phyloP scores from a whole-genome alignment of 2,329 filamentous ascomycete species.

The Hypoxylon sp. region DNA sequence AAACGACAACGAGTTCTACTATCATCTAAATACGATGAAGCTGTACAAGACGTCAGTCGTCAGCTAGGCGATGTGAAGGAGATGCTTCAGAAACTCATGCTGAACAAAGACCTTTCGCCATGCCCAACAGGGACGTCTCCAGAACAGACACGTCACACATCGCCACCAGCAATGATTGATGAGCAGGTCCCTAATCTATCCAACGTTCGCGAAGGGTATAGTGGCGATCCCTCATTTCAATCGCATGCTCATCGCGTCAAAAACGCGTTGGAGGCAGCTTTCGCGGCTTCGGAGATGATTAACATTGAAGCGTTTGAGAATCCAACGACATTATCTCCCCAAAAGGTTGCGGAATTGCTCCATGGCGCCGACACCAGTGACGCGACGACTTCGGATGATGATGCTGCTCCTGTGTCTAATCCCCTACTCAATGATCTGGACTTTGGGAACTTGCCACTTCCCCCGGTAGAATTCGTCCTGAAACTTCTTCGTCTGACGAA shows the following conservation, averaged over 20 bases:
- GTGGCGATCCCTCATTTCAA: conserved; percentile 43
- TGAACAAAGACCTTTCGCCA: conserved; percentile 20
- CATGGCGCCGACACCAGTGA: conserved; percentile 4
- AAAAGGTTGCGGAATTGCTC: conserved; percentile 19
- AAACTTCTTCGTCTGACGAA: conserved; percentile 42
- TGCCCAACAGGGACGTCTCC: conserved; percentile 9
- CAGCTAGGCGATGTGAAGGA: conserved; percentile 42
- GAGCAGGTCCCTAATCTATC: conserved; percentile 40
- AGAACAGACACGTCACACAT: conserved; percentile 24
- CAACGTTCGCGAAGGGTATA: conserved; percentile 39
- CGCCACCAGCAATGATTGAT: conserved; percentile 41
- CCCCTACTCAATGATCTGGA: conserved; percentile 23
- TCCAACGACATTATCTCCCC: conserved; percentile 7
- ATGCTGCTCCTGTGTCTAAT: not conserved
- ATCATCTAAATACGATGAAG: conserved; percentile 45
- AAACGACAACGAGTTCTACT: conserved; percentile 46
- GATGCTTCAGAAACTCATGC: conserved; percentile 39
- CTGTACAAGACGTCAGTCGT: conserved; percentile 43
- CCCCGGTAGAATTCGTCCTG: conserved; percentile 41
- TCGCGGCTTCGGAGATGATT: conserved; percentile 34
- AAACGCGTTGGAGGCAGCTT: conserved; percentile 36
- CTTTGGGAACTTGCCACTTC: conserved; percentile 35
- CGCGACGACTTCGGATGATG: not conserved
- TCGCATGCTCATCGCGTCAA: conserved; percentile 39
- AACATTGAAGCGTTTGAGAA: conserved; percentile 5